A percentile compares a stretch with the other conserved stretches of the same genome.
These are phyloP conservation scores for Mycosphaerella arachidis DNA, from an alignment of 2,329 filamentous ascomycete genomes.

Conservation along the genomic window DNA sequence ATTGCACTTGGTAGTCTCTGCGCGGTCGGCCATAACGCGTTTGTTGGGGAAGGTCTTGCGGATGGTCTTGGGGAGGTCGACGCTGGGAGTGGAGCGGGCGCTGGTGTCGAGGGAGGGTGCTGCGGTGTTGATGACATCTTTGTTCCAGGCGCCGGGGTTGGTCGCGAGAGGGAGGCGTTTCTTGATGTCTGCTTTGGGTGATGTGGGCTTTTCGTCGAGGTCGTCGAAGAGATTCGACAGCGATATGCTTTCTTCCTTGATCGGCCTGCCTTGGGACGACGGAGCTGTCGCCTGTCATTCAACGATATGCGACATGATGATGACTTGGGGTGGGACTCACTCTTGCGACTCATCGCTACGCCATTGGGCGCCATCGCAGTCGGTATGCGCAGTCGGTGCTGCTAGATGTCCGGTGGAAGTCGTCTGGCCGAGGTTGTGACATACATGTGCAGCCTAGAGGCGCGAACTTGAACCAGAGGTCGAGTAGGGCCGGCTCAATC, in stretches of 20 bases:
- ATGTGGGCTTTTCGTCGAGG: conserved; percentile 18
- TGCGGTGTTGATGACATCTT: neutral
- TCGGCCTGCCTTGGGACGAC: conserved; percentile 9
- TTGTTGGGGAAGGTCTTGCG: conserved; percentile 77
- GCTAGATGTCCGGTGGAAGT: neutral
- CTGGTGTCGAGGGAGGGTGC: conserved; percentile 5
- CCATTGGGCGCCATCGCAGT: conserved; percentile 31
- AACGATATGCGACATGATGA: neutral
- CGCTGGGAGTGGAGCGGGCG: conserved; percentile 15
- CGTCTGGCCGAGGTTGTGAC: neutral
- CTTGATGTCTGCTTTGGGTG: conserved; percentile 26
- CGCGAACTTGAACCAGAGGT: neutral
- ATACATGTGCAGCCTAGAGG: neutral
- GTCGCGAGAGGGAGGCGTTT: conserved; percentile 29
- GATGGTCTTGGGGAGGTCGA: conserved; percentile 64
- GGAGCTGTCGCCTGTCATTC: neutral
- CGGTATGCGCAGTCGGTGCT: neutral
- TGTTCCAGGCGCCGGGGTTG: conserved; percentile 33
- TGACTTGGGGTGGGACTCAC: conserved; percentile 19
- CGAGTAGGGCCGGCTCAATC: neutral
- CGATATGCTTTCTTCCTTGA: conserved; percentile 22
- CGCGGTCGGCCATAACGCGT: conserved; percentile 71
- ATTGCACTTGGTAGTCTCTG: conserved; percentile 78
- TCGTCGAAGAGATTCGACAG: conserved; percentile 31
- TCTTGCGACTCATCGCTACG: conserved; percentile 27